Conservation (phyloP, 805 yeast species). For the Brettanomyces sp. region DNA sequence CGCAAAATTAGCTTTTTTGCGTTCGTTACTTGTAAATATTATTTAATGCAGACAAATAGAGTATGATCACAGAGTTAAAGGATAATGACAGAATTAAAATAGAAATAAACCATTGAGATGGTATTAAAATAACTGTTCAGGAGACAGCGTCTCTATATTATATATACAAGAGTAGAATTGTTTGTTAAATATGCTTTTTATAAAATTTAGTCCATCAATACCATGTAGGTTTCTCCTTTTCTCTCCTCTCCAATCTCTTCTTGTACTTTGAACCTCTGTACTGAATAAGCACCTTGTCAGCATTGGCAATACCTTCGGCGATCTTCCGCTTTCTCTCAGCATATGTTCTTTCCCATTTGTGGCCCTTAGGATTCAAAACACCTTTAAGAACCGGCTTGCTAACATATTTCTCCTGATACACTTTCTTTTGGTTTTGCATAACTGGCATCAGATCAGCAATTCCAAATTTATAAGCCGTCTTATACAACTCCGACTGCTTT, state of each 20-base stretch:
- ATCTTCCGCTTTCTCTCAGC: slow-evolving; percentile 52
- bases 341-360: slow-evolving; percentile 65
- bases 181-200: background rate
- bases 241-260: slow-evolving; percentile 35
- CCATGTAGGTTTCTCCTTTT: slow-evolving; percentile 28
- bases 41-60: background rate
- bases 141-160: background rate
- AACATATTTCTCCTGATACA: slow-evolving; percentile 70
- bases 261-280: slow-evolving; percentile 49
- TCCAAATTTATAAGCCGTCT: slow-evolving; percentile 77
- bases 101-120: no score
- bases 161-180: background rate
- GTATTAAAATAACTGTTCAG: no score
- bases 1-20: background rate
- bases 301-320: slow-evolving; percentile 53
- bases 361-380: slow-evolving; percentile 68
- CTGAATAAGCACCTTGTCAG: slow-evolving; percentile 57
- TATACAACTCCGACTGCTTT: slow-evolving; percentile 75
- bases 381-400: slow-evolving; percentile 68
- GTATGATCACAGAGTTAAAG: no score
- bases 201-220: slow-evolving; percentile 14
- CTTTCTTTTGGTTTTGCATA: slow-evolving; percentile 48
- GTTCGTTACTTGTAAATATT: background rate
- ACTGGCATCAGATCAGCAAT: slow-evolving; percentile 68
- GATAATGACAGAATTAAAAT: no score